phyloP scores from a whole-genome alignment of 2,329 filamentous ascomycete species.

The Didymella arachidicola region DNA sequence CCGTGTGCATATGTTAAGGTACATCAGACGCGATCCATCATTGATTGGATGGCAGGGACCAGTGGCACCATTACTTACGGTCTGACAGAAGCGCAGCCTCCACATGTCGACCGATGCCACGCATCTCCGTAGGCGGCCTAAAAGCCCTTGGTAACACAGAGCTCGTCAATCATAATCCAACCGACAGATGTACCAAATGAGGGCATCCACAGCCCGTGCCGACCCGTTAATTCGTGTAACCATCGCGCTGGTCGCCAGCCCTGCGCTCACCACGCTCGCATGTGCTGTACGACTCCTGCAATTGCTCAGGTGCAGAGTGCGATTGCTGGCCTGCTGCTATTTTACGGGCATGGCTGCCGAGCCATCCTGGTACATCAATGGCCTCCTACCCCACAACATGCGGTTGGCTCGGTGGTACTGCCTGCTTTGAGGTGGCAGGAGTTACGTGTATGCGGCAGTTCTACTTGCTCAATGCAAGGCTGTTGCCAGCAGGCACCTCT shows the following conservation, averaged over 20 bases:
- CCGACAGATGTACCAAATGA: conserved; percentile 35
- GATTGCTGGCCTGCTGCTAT: conserved; percentile 31
- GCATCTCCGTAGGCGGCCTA: conserved; percentile 28
- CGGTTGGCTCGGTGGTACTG: conserved; percentile 26
- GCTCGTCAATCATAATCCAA: conserved; percentile 46
- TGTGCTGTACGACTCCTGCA: conserved; percentile 18
- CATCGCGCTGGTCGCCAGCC: conserved; percentile 19
- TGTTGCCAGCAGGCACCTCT: conserved; percentile 16
- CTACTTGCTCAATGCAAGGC: conserved; percentile 24
- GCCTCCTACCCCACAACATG: conserved; percentile 37
- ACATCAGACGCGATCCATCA: conserved; percentile 29
- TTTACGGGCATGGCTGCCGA: conserved; percentile 25
- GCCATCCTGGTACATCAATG: background rate
- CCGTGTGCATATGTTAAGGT: conserved; percentile 32
- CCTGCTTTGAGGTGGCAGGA: conserved; percentile 9
- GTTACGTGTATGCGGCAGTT: conserved; percentile 5
- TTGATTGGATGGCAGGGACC: conserved; percentile 16
- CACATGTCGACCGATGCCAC: conserved; percentile 34
- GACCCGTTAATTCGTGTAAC: conserved; percentile 43
- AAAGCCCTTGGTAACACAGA: conserved; percentile 36
- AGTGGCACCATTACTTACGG: conserved; percentile 18
- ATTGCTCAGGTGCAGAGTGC: conserved; percentile 24
- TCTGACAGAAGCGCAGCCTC: conserved; percentile 29
- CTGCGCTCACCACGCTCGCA: conserved; percentile 9
- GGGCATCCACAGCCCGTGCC: conserved; percentile 40